phyloP scores from a whole-genome alignment of 225 moss, liverwort and hornwort genomes.

The Rhytidiadelphus loreus region DNA sequence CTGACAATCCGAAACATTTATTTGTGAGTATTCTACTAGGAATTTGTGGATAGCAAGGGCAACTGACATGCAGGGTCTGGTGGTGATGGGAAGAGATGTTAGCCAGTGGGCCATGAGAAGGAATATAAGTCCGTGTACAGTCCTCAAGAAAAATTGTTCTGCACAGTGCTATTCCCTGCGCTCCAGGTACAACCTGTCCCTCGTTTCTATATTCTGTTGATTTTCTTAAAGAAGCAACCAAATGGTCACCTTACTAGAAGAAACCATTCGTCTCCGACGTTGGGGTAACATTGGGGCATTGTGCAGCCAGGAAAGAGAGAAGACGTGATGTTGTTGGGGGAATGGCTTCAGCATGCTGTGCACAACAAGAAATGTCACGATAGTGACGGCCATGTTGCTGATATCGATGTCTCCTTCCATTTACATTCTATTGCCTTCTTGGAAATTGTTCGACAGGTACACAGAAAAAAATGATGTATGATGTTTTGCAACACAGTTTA shows the following conservation, averaged over 20 bases:
- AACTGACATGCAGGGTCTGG: constrained; percentile 29
- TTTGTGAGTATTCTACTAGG: not conserved
- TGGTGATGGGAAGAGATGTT: constrained; percentile 49
- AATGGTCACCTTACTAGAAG: not conserved
- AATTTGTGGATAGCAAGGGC: constrained; percentile 3
- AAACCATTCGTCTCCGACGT: not conserved
- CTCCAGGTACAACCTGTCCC: constrained; percentile 51
- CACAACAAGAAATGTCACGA: constrained; percentile 73
- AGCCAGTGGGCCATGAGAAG: constrained; percentile 78
- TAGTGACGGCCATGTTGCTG: constrained; percentile 60
- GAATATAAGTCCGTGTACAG: constrained; percentile 91
- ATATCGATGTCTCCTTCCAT: constrained; percentile 69
- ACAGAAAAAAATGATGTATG: not conserved
- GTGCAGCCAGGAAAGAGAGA: constrained; percentile 96
- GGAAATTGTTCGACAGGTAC: constrained; percentile 92
- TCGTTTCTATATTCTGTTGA: not conserved
- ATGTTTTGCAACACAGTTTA: not conserved
- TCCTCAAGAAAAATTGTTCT: constrained; percentile 83
- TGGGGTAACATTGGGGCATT: not conserved
- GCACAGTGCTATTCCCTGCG: constrained; percentile 92
- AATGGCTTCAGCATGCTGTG: constrained; percentile 86
- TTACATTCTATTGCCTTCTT: constrained; percentile 80
- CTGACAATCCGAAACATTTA: not conserved
- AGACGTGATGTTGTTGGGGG: constrained; percentile 81
- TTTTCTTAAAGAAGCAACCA: not conserved